Evolutionary conservation across 257 asterid genomes (phyloP), one percentile per base, ranked within the genome.

Genomic region (Capsicum baccatum): DNA sequence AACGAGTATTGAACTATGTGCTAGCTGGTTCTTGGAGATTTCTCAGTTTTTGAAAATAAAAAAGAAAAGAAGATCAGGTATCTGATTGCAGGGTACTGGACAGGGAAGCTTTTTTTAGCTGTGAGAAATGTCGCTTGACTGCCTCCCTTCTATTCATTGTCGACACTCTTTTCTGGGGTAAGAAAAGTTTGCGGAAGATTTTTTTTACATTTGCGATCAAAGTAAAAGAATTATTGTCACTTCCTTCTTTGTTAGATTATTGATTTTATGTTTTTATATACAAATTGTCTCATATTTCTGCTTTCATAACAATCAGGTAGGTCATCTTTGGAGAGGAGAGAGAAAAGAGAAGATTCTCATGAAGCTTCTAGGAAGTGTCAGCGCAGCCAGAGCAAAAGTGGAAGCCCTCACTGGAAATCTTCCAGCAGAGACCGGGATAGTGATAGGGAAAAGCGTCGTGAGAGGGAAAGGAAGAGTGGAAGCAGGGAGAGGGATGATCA

Each of bases 401-500:
- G 83, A 79, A 95, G 98, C 90, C 97, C 98, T 35, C 96, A 62
- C 44, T 84, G 93, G 85, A 93, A 90, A 87, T 87, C 90, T 67
- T 89, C 92, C 37, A 63, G 79, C 82, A 88, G 92, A 85, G 94
- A 92, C 67, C 88, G 92, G n/a, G 95, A 91, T 16, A 88, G 92
- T 86, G 98, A 92, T 35, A 89, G 58, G 83, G 93, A 91, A 67
- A 88, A 91, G 85, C 87, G 89, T 62, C 92, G 90, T 48, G 96
- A 93, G 37, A 86, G 93, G 85, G 96, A 87, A 76, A 89, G 93
- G 59, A 93, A 91, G 90, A 89, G 93, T 83, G 94, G 96, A 64
- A 94, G 94, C 83, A 88, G 91, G 86, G 98, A 92, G 88, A 92
- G 96, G 82, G 97, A 92, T 60, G 94, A 94, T 71, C 91, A 89